Evolutionary conservation across 1,139 yeast genomes (phyloP), one percentile per base, ranked within the genome.

Genomic region (Debaryomyces sp.): DNA sequence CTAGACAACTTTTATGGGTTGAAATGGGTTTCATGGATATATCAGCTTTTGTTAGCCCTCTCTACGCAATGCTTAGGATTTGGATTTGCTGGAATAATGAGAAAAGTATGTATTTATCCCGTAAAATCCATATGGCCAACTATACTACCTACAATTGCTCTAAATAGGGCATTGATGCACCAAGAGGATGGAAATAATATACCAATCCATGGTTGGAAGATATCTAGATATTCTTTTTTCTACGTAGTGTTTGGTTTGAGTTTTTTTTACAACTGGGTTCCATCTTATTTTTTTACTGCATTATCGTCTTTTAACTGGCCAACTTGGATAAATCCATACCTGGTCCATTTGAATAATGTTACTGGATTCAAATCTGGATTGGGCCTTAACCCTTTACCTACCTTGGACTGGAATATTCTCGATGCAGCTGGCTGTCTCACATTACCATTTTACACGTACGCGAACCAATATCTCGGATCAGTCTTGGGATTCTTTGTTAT

Each of bases 81-180:
- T 61, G 77, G 78, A 4, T 75, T 76, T 59, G 80, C 81, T 5
- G 70, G 76, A 44, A 56, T 76, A 21, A 75, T 75, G 79, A 58
- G 73, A 57, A 67, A 73, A 56, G 71, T 75, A 30, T 63, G 78
- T 59, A 68, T 76, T 8, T 75, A 75, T 52, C 81, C 81, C 0
- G 67, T 68, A 24, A 75, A 71, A 53, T 69, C 80, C 0, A 52
- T 76, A 15, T 76, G 81, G 81, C 81, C 81, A 8, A 73, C 80
- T 0, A 64, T 75, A 9, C 59, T 76, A 35, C 81, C 81, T 3
- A 73, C 77, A 0, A 67, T 76, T 44, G 79, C 80, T 1, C 64
- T 75, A 41, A 75, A 75, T 52, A 57, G 71, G 45, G 80, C 81
- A 0, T 66, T 76, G 48, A 68, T 74, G 65, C 64, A 66, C 35